Evolutionary conservation across 306 rosid species (phyloP).

Genomic region (Lathyrus oleraceus): DNA sequence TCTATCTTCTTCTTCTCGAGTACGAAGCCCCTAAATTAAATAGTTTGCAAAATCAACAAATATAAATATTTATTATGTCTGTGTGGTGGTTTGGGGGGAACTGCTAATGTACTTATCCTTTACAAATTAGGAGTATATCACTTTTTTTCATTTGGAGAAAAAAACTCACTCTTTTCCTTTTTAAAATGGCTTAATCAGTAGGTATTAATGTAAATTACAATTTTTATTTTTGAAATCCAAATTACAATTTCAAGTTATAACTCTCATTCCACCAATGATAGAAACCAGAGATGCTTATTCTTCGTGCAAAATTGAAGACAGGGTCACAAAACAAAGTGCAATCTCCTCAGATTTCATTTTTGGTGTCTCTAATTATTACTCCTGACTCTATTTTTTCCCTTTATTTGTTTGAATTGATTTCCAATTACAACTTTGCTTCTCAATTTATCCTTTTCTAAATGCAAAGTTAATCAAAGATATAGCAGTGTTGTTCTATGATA

Average conservation of each 20-base stretch:
- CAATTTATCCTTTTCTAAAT: not conserved
- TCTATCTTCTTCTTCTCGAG: slow-evolving; percentile 81
- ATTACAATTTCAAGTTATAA: not conserved
- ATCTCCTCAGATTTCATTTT: not conserved
- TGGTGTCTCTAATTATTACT: not conserved
- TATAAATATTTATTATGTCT: not conserved
- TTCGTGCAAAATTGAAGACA: no score
- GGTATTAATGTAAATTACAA: not conserved
- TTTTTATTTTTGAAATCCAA: not conserved
- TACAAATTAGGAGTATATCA: not conserved
- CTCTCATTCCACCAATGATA: no score
- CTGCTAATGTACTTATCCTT: not conserved
- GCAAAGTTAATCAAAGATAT: not conserved
- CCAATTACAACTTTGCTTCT: slow-evolving; percentile 1
- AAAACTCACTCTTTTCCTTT: not conserved
- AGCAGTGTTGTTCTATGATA: not conserved
- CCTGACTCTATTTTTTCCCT: not conserved
- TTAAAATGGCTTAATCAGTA: not conserved
- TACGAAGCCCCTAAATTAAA: slow-evolving; percentile 67
- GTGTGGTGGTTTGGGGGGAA: not conserved
- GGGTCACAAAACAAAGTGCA: no score
- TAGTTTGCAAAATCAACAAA: slow-evolving; percentile 29
- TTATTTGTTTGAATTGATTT: not conserved
- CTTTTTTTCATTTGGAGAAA: slow-evolving; percentile 3
- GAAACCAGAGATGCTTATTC: no score